Evolutionary conservation across 345 rosid species (phyloP), one percentile per base, ranked within the genome.

Genomic region (Pistacia vera): DNA sequence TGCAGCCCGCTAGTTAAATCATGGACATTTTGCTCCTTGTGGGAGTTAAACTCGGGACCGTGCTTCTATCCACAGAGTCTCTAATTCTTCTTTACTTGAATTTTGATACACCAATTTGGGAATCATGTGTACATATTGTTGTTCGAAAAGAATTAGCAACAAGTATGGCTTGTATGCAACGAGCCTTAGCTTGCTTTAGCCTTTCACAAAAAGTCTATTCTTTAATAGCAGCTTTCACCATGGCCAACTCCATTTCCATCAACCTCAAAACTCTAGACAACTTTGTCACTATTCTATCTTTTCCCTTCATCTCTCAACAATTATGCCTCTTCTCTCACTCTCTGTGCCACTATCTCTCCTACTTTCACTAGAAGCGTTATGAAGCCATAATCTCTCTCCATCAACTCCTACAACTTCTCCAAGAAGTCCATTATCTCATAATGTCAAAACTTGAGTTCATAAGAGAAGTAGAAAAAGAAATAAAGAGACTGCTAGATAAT

Each of bases 201-300:
- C 98, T 88, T 81, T 91, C 85, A 62, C 35, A 74, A 75, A 95
- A 64, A 56, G 98, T 95, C 56, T 91, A 94, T 66, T 89, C 90
- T 61, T 93, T 93, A 2, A 93, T 90, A 3, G 98, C 88, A 71
- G 94, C 97, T 84, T 90, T 93, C 2, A 93, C 97, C 98, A 95
- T 91, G 11, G 93, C 97, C 77, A 95, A 84, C 76, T 95, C 98
- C 98, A 95, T 95, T 90, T 95, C 98, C 98, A 93, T 89, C 90
- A 93, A 65, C 85, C 80, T 90, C 90, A 95, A 83, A 48, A 95
- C 98, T 77, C 98, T 90, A n/a, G 78, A 88, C 78, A 95, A 78
- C 82, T 93, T 97, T 7, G 95, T 93, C 70, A 93, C 95, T 93
- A 93, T 82, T 79, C 93, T 87, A 17, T 89, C 97, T 96, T 75